These are phyloP conservation scores for Crucibulum laeve DNA, from an alignment of 768 basidiomycete genomes.

Conservation along the genomic window DNA sequence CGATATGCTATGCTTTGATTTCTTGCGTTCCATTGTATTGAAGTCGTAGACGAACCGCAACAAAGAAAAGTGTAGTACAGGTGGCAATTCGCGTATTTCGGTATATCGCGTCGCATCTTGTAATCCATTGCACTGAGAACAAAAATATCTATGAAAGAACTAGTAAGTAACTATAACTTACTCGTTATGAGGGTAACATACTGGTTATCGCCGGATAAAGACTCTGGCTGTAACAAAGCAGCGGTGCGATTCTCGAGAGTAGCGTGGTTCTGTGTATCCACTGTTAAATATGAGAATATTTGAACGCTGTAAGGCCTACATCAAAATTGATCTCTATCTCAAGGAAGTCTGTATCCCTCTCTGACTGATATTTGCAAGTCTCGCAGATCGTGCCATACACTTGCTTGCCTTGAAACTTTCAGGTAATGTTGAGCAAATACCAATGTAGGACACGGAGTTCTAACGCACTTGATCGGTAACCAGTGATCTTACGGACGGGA, in stretches of 20 bases:
- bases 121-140: constrained; percentile 66
- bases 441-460: background rate
- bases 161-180: background rate
- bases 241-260: constrained; percentile 71
- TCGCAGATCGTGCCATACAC: constrained; percentile 79
- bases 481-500: constrained; percentile 58
- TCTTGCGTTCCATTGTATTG: constrained; percentile 75
- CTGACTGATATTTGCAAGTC: constrained; percentile 63
- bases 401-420: constrained; percentile 83
- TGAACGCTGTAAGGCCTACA: constrained; percentile 33
- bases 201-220: constrained; percentile 80
- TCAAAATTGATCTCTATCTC: constrained; percentile 87
- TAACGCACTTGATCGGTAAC: constrained; percentile 63
- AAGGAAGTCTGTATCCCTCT: constrained; percentile 68
- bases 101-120: constrained; percentile 80
- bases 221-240: constrained; percentile 65
- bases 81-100: constrained; percentile 68
- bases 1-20: constrained; percentile 76
- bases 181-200: constrained; percentile 17
- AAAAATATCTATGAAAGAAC: constrained; percentile 59
- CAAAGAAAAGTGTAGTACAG: constrained; percentile 87
- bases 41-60: constrained; percentile 91
- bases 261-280: constrained; percentile 50
- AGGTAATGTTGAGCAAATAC: background rate
- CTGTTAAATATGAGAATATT: background rate